Evolutionary conservation across 148 eudicot genomes (phyloP).

Genomic region (Agrostemma githago): DNA sequence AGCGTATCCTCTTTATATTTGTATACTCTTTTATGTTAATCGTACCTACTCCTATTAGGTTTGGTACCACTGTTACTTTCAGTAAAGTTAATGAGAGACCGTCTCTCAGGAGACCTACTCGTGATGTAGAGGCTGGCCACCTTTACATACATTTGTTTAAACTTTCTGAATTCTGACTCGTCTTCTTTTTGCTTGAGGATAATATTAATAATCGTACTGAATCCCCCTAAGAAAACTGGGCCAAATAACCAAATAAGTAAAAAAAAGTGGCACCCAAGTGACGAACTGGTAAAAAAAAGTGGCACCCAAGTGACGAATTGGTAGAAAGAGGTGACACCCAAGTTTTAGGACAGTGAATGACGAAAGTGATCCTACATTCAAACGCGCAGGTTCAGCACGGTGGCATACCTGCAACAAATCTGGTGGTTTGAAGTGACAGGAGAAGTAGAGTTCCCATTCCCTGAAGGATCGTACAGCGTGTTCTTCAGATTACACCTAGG

Average conservation of each 20-base stretch:
- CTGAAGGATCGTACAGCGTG: conserved; percentile 60
- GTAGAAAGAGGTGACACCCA: no score
- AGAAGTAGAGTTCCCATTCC: conserved; percentile 69
- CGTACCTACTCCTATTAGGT: no score
- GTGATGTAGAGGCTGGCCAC: background rate
- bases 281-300: no score
- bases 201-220: background rate
- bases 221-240: no score
- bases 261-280: no score
- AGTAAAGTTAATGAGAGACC: no score
- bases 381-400: conserved; percentile 39
- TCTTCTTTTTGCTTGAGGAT: background rate
- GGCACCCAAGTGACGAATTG: no score
- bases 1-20: no score
- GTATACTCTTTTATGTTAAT: no score
- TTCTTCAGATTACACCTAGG: conserved; percentile 68
- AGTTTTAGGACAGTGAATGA: conserved; percentile 12
- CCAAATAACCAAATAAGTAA: no score
- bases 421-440: conserved; percentile 89
- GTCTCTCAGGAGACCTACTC: no score
- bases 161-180: background rate
- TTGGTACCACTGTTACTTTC: no score
- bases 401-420: conserved; percentile 74
- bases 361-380: conserved; percentile 1
- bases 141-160: background rate